Base-by-base conservation (phyloP, 352 stramenopile species). In the Phytophthora vignae region DNA sequence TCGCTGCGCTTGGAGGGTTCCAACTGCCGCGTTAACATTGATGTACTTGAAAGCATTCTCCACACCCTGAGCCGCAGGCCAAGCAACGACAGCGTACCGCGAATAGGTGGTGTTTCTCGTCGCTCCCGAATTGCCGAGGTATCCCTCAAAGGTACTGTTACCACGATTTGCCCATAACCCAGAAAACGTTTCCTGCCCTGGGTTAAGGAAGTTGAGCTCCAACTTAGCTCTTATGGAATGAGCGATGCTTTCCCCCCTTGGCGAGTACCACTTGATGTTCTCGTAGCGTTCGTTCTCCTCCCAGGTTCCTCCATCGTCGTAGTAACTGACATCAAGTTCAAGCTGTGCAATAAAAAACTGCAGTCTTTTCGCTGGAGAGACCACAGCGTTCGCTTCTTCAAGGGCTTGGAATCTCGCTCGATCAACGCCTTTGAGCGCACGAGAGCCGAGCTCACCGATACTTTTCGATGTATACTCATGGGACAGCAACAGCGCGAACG, bases 81-180 rank as follows among this genome's bases (percentile, higher is more conserved):
- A 59, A 1, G 31, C 60, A 29, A 67, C 44, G 11, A 67, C 25
- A 12, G 33, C 60, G 60, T 53, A 67, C n/a, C 57, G 60, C 15
- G 55, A 66, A 56, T 66, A 75, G 25, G 55, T 62, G 6, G 61
- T 75, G 8, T 57, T 67, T 50, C 58, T 70, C n/a, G 60, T 75
- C 1, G 60, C 38, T 3, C 67, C 55, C 31, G 69, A 61, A 33
- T 74, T 74, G 12, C 67, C 67, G 9, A 66, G 55, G 19, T 70
- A 74, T 4, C 68, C 68, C 36, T 74, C 54, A 33, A 62, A 70
- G 1, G 52, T 75, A 29, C 57, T 71, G 10, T 53, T 70, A 6
- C 68, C 61, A 15, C 55, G 53, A 3, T 55, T 22, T 12, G 36
- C 55, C 68, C 68, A 75, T 3, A 75, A 11, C 3, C 61, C 36